Evolutionary conservation across 2,329 filamentous ascomycete species (phyloP).

Genomic region (Metarhizium robertsii): DNA sequence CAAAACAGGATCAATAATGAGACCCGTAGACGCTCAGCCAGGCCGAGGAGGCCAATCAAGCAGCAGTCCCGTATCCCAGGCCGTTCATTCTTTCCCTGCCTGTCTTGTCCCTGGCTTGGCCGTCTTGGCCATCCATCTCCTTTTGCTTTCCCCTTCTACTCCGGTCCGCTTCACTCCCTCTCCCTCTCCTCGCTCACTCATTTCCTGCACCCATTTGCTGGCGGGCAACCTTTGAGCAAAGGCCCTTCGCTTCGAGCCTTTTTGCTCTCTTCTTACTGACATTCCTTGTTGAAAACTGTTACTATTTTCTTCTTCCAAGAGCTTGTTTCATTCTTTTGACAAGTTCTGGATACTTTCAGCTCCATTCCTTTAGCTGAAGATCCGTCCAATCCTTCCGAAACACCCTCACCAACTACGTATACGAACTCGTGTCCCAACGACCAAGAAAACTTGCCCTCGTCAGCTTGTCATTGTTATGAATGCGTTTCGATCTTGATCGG

Average conservation of each 20-base stretch:
- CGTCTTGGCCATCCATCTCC: neutral
- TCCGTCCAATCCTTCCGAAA: slow-evolving; percentile 29
- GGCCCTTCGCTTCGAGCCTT: neutral
- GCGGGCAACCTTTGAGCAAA: neutral
- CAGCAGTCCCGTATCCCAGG: too few relatives aligned
- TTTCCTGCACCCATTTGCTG: neutral
- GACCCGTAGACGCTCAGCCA: too few relatives aligned
- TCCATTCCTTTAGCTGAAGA: slow-evolving; percentile 24
- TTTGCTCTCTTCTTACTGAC: neutral
- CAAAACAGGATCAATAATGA: too few relatives aligned
- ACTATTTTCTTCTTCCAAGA: neutral
- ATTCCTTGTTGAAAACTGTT: too few relatives aligned
- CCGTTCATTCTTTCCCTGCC: neutral
- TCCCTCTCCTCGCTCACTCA: neutral
- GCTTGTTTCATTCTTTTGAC: neutral
- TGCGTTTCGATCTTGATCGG: neutral
- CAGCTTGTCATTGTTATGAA: neutral
- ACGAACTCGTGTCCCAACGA: slow-evolving; percentile 2
- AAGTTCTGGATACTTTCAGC: slow-evolving; percentile 10
- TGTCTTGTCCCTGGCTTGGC: neutral
- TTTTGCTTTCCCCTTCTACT: slow-evolving; percentile 1
- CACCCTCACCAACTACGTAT: slow-evolving; percentile 5
- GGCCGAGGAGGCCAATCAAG: too few relatives aligned
- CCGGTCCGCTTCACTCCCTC: neutral
- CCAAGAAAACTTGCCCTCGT: slow-evolving; percentile 1